Evolutionary conservation across 1,139 yeast species (phyloP).

Genomic region (Petasospora rhodanensis): DNA sequence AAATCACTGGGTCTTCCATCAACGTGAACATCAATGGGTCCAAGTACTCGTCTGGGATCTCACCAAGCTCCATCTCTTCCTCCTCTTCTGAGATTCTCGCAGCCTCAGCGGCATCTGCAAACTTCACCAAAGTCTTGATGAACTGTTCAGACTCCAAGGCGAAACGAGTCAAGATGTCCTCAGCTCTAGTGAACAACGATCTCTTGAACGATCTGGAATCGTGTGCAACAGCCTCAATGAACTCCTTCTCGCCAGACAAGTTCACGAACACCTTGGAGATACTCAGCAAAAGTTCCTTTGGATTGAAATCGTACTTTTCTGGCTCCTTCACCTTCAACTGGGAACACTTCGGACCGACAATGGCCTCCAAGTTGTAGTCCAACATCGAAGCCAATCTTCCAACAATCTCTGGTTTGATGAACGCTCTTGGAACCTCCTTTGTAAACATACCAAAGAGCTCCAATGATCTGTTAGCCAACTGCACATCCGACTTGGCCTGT

Average conservation of each 20-base stretch:
- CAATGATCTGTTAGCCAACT: conserved; percentile 79
- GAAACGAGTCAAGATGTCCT: conserved; percentile 53
- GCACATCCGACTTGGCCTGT: conserved; percentile 78
- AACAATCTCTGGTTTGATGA: conserved; percentile 84
- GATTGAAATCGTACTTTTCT: conserved; percentile 78
- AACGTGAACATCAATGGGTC: conserved; percentile 95
- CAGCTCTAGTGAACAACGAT: conserved; percentile 65
- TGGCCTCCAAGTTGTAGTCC: conserved; percentile 80
- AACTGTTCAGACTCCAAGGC: conserved; percentile 51
- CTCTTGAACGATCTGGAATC: conserved; percentile 84
- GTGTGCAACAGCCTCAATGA: conserved; percentile 75
- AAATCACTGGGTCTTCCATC: conserved; percentile 92
- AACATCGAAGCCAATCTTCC: conserved; percentile 94
- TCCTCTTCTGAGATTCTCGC: conserved; percentile 63
- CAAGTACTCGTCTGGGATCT: conserved; percentile 91
- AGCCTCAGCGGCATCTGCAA: conserved; percentile 61
- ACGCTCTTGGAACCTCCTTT: conserved; percentile 79
- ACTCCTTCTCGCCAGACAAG: conserved; percentile 58
- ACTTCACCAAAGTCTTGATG: conserved; percentile 45
- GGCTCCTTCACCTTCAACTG: conserved; percentile 84
- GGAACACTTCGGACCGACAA: conserved; percentile 94
- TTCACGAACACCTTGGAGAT: conserved; percentile 74
- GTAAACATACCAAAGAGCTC: conserved; percentile 77
- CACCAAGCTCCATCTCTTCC: conserved; percentile 86
- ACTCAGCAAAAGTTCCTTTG: conserved; percentile 63